phyloP scores from a whole-genome alignment of 345 rosid species.

The Lumnitzera racemosa region DNA sequence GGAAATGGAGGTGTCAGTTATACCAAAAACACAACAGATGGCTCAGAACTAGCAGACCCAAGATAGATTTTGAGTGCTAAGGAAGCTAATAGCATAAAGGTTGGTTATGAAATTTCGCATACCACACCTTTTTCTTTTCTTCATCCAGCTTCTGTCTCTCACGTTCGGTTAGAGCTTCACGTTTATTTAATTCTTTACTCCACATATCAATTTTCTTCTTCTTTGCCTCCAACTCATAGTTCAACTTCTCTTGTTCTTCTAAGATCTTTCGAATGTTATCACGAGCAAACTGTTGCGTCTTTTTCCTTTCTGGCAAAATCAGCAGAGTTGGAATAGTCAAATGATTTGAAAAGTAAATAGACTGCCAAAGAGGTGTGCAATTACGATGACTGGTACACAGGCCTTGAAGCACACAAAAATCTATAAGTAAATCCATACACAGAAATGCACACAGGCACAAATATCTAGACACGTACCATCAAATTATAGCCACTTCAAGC shows the following conservation, averaged over 20 bases:
- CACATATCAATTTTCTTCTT: slow-evolving; percentile 40
- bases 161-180: slow-evolving; percentile 70
- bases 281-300: slow-evolving; percentile 62
- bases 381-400: too few relatives aligned
- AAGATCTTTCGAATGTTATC: slow-evolving; percentile 55
- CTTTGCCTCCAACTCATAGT: slow-evolving; percentile 52
- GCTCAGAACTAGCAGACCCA: too few relatives aligned
- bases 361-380: neutral
- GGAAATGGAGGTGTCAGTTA: slow-evolving; percentile 11
- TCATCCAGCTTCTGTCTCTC: slow-evolving; percentile 83
- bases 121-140: slow-evolving; percentile 62
- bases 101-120: neutral
- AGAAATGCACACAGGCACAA: too few relatives aligned
- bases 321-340: too few relatives aligned
- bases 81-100: neutral
- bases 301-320: slow-evolving; percentile 56
- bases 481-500: too few relatives aligned
- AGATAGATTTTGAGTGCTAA: neutral
- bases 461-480: too few relatives aligned
- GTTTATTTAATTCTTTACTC: slow-evolving; percentile 68
- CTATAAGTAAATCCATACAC: too few relatives aligned
- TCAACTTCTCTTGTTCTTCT: slow-evolving; percentile 57
- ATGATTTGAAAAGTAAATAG: neutral
- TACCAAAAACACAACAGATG: too few relatives aligned
- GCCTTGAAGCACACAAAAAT: too few relatives aligned